Conservation (phyloP, 805 yeast genomes). For the Maudiozyma saulgeensis region DNA sequence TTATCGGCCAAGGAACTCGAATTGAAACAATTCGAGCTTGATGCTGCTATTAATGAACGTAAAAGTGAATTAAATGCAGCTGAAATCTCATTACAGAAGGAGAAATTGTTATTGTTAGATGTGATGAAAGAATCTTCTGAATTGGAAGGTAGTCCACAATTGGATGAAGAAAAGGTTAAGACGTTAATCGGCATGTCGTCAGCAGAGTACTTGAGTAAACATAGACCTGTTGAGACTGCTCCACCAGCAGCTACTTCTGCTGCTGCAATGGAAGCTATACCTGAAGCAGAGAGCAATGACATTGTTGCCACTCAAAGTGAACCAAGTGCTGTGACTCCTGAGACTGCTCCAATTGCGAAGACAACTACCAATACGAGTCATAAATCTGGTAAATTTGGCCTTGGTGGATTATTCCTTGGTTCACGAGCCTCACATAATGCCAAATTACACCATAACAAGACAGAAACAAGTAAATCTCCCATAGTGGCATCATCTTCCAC, state of each 20-base stretch:
- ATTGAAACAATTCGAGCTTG: constrained; percentile 32
- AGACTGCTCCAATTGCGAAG: neutral
- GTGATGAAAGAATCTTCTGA: constrained; percentile 35
- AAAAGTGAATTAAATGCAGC: constrained; percentile 29
- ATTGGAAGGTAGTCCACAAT: constrained; percentile 24
- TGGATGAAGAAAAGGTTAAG: constrained; percentile 27
- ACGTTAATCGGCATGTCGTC: constrained; percentile 26
- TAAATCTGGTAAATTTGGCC: neutral
- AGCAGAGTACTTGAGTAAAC: constrained; percentile 18
- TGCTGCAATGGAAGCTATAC: constrained; percentile 1
- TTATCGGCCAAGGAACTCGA: constrained; percentile 28
- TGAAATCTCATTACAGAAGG: constrained; percentile 31
- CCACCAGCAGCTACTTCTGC: too few relatives aligned
- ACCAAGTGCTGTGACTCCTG: constrained; percentile 4
- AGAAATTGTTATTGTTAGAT: constrained; percentile 18
- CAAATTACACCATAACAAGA: neutral
- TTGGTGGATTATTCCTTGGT: neutral
- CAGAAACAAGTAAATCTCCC: neutral
- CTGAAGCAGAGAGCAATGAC: neutral
- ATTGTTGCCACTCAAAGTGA: neutral
- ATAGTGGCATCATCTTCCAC: too few relatives aligned
- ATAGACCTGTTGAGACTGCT: constrained; percentile 4
- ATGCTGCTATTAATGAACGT: constrained; percentile 30
- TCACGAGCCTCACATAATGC: neutral
- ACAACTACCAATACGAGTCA: neutral